Percentiles rank a stretch among this genome's conserved stretches.
Evolutionary conservation across 2,329 filamentous ascomycete species (phyloP).

Genomic region (Alternaria ventricosa): DNA sequence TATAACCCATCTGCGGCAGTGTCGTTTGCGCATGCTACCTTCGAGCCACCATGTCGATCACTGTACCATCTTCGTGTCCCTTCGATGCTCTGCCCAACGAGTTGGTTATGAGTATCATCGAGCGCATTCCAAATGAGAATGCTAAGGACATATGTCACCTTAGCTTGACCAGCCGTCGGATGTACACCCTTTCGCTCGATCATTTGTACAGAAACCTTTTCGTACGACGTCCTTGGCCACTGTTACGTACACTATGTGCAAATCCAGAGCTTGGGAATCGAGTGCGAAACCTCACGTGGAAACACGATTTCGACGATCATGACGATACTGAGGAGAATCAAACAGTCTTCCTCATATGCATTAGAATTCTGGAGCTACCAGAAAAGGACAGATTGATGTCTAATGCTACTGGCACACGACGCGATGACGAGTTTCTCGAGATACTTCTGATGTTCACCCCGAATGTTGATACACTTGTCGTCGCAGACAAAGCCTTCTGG

Average conservation of each 20-base stretch:
- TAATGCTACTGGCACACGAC: background rate
- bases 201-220: slow-evolving; percentile 2
- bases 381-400: background rate
- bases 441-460: slow-evolving; percentile 5
- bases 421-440: slow-evolving; percentile 1
- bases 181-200: slow-evolving; percentile 7
- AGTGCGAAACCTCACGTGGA: slow-evolving; percentile 5
- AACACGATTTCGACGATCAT: background rate
- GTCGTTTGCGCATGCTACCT: background rate
- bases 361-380: background rate
- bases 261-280: background rate
- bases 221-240: slow-evolving; percentile 8
- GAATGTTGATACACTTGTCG: background rate
- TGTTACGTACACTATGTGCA: background rate
- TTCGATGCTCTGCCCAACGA: slow-evolving; percentile 8
- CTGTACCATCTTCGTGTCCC: background rate
- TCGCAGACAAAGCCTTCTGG: slow-evolving; percentile 4
- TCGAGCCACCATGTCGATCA: slow-evolving; percentile 1
- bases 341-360: background rate
- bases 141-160: slow-evolving; percentile 1
- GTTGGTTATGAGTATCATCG: slow-evolving; percentile 8
- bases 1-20: background rate
- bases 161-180: slow-evolving; percentile 6
- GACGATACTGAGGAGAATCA: background rate
- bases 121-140: slow-evolving; percentile 4